Evolutionary conservation across 23 red algal genomes (phyloP).

Genomic region (Gracilaria caudata): DNA sequence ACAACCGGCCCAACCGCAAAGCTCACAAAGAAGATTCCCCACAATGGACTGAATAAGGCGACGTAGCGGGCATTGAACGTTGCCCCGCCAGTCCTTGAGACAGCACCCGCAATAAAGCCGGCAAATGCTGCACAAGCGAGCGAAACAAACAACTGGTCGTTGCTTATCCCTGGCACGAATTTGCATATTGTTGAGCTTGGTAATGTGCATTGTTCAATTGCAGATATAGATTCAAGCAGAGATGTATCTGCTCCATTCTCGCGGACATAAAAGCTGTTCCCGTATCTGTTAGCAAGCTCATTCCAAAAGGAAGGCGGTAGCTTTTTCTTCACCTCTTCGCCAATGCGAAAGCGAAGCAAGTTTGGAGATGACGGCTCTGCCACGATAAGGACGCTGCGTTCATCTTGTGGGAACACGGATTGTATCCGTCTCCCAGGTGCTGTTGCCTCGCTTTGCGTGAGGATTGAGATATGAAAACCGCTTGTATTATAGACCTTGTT

Average conservation of each 20-base stretch:
- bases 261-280: conserved; percentile 85
- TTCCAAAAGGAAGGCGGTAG: conserved; percentile 78
- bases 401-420: conserved; percentile 55
- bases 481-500: conserved; percentile 11
- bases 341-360: conserved; percentile 77
- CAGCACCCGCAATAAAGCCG: conserved; percentile 75
- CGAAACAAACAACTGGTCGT: conserved; percentile 79
- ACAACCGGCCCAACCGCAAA: conserved; percentile 80
- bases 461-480: conserved; percentile 62
- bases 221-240: conserved; percentile 53
- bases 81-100: conserved; percentile 60
- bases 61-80: conserved; percentile 72
- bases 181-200: conserved; percentile 53
- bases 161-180: conserved; percentile 77
- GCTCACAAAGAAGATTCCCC: conserved; percentile 86
- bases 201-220: conserved; percentile 67
- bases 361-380: conserved; percentile 47
- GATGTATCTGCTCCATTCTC: conserved; percentile 79
- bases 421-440: conserved; percentile 57
- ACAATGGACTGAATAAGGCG: conserved; percentile 79
- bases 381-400: conserved; percentile 37
- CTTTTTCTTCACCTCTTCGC: conserved; percentile 54
- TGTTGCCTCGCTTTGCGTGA: conserved; percentile 59
- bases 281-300: conserved; percentile 80
- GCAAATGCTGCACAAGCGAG: conserved; percentile 55